Conservation (phyloP, 345 rosid species). For the Pugionium dolabratum region DNA sequence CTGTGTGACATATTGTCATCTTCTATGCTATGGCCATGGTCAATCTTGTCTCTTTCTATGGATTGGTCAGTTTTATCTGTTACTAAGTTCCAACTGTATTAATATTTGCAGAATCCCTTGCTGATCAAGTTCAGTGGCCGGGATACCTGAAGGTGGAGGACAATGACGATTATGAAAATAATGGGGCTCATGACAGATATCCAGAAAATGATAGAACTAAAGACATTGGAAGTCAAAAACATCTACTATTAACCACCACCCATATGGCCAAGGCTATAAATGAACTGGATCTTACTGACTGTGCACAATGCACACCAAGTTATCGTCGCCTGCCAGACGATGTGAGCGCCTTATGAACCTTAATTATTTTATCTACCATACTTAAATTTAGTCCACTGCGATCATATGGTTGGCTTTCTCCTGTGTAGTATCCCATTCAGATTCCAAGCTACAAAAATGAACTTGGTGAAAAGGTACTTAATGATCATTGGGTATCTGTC, state of each 20-base stretch:
- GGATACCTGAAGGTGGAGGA: slow-evolving; percentile 70
- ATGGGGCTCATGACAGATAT: slow-evolving; percentile 61
- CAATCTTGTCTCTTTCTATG: slow-evolving; percentile 12
- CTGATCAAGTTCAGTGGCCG: slow-evolving; percentile 61
- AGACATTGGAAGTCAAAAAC: slow-evolving; percentile 62
- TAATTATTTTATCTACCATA: not conserved
- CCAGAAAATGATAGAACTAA: slow-evolving; percentile 61
- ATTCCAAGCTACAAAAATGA: slow-evolving; percentile 77
- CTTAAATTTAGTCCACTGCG: not conserved
- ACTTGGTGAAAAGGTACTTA: slow-evolving; percentile 80
- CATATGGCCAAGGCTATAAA: slow-evolving; percentile 76
- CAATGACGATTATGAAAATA: slow-evolving; percentile 61
- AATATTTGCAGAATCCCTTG: slow-evolving; percentile 50
- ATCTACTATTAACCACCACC: slow-evolving; percentile 58
- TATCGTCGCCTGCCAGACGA: slow-evolving; percentile 87
- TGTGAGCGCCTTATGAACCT: slow-evolving; percentile 48
- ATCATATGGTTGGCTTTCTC: slow-evolving; percentile 29
- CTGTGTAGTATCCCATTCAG: slow-evolving; percentile 80
- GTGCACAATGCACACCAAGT: slow-evolving; percentile 92
- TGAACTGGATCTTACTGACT: slow-evolving; percentile 90
- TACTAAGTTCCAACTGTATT: slow-evolving; percentile 30
- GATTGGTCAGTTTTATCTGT: slow-evolving; percentile 10
- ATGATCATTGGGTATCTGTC: slow-evolving; percentile 98
- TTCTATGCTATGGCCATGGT: slow-evolving; percentile 8
- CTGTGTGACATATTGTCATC: not conserved